A percentile compares a stretch with the other conserved stretches of the same genome.
phyloP scores from a whole-genome alignment of 192 early-diverging fungal genomes.

The Gonapodya sp. region DNA sequence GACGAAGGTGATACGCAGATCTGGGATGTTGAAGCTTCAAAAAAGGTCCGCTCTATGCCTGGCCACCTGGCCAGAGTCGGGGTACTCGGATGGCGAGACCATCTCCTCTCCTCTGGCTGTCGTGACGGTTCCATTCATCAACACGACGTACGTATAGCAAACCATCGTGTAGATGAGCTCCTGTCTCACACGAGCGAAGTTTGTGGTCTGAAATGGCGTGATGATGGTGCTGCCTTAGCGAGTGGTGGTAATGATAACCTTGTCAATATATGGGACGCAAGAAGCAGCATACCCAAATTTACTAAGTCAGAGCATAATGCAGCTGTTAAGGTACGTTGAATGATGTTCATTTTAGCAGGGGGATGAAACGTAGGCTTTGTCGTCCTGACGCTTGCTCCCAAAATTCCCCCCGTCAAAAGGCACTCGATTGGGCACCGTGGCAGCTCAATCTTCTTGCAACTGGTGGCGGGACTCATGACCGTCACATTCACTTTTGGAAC shows the following conservation, averaged over 20 bases:
- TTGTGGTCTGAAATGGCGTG: conserved; percentile 40
- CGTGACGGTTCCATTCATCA: conserved; percentile 86
- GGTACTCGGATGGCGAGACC: conserved; percentile 73
- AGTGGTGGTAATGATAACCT: conserved; percentile 50
- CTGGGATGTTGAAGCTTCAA: conserved; percentile 73
- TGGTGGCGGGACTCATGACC: conserved; percentile 42
- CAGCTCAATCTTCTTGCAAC: conserved; percentile 42
- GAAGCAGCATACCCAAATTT: conserved; percentile 26
- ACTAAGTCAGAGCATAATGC: conserved; percentile 45
- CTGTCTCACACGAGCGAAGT: conserved; percentile 54
- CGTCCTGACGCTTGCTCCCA: not conserved
- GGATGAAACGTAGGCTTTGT: not conserved
- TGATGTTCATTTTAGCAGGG: not conserved
- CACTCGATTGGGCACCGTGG: not conserved
- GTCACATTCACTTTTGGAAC: conserved; percentile 49
- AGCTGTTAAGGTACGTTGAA: conserved; percentile 40
- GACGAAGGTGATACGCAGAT: conserved; percentile 75
- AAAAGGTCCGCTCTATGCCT: conserved; percentile 64
- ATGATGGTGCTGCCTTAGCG: conserved; percentile 37
- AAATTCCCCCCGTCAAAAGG: not conserved
- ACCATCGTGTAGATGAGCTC: conserved; percentile 68
- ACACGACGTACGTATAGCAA: conserved; percentile 84
- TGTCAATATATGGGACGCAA: conserved; percentile 48
- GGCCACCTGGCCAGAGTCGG: conserved; percentile 76
- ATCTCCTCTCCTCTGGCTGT: conserved; percentile 73